Evolutionary conservation across 2,329 filamentous ascomycete genomes (phyloP), one percentile per base, ranked within the genome.

Genomic region (Salinomyces thailandicus): DNA sequence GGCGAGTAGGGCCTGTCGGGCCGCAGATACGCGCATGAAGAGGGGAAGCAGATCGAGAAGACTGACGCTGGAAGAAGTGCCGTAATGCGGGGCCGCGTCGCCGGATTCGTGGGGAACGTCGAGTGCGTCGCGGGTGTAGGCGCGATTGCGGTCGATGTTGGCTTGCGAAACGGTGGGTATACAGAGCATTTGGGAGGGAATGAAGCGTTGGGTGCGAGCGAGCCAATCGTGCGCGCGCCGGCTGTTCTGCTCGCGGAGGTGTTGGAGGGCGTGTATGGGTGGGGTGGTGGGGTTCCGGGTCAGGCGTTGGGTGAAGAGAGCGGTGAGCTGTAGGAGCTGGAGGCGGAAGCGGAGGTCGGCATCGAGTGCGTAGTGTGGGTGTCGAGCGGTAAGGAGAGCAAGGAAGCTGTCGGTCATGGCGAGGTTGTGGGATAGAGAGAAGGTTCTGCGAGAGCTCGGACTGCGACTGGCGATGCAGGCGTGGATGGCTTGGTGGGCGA

Each of bases 21-120:
- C 50, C 3, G 60, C 57, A 13, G 68, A 69, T 2, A 75, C 54
- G 18, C 59, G 52, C 46, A 73, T 60, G 50, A 74, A 72, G 4
- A 64, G 52, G 2, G 67, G 60, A 2, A 71, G 53, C 5, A 71
- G 53, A 31, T 65, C 62, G 0, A 61, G 48, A 6, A 68, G 46
- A 2, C 53, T 60, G 37, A 49, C 57, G 26, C 38, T 47, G 3
- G 30, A 38, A 5, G 52, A 47, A 2, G 61, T 62, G 19, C 62
- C 60, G 34, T 62, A 61, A 33, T 60, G 50, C 11, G 42, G 44
- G 3, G 32, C 40, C 1, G 48, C 45, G 30, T 53, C 46, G n/a
- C n/a, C n/a, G n/a, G n/a, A n/a, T 36, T 54, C 46, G 4, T 44
- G 36, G 5, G 50, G 48, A 1, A 55, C 16, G 15, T 37, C 39